These are phyloP conservation scores for Neofusicoccum umdonicola DNA, from an alignment of 2,329 filamentous ascomycete genomes.

Conservation along the genomic window DNA sequence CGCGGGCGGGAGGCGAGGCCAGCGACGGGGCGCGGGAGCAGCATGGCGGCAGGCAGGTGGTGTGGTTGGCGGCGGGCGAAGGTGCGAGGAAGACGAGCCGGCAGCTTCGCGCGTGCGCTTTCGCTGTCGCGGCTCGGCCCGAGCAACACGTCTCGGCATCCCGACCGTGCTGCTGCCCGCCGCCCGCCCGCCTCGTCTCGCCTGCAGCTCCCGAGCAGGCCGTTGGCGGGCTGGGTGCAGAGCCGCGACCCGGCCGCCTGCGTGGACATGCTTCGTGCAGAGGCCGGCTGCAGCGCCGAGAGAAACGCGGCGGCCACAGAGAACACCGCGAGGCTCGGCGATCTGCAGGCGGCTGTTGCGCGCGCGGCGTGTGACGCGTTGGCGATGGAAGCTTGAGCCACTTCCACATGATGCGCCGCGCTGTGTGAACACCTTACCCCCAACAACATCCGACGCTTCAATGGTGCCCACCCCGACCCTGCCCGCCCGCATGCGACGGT, in stretches of 20 bases:
- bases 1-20: constrained; percentile 28
- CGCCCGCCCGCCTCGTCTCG: no score
- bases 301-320: no score
- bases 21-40: constrained; percentile 23
- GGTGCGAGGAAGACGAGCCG: background rate
- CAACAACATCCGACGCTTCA: background rate
- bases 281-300: no score
- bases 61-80: background rate
- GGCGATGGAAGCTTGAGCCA: constrained; percentile 17
- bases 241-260: background rate
- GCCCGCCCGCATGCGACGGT: constrained; percentile 9
- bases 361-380: background rate
- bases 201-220: no score
- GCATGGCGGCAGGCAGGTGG: constrained; percentile 21
- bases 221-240: no score
- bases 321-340: background rate
- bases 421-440: constrained; percentile 16
- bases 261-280: background rate
- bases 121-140: background rate
- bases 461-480: constrained; percentile 5
- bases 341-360: background rate
- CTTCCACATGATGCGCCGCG: constrained; percentile 15
- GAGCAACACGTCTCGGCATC: background rate
- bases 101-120: no score
- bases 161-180: no score